Evolutionary conservation across 176 grass and related monocot species (phyloP).

Genomic region (Tillandsia fasciculata): DNA sequence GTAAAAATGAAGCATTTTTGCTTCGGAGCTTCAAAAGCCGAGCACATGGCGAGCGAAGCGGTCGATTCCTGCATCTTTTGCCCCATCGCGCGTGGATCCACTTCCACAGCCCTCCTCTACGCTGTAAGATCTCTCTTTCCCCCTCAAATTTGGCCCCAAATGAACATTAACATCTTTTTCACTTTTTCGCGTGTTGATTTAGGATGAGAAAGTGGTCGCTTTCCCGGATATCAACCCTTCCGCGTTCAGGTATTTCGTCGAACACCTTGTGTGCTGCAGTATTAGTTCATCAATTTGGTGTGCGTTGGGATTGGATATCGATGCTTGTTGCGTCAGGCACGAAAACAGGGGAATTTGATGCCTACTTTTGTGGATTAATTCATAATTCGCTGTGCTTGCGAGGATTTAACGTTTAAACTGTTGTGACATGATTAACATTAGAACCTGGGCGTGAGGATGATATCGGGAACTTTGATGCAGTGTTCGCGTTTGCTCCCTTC

Average conservation of each 20-base stretch:
- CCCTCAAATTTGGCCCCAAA: neutral
- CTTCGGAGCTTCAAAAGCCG: too few relatives aligned
- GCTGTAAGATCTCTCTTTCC: slow-evolving; percentile 35
- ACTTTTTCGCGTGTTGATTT: neutral
- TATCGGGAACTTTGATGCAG: too few relatives aligned
- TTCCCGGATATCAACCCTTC: slow-evolving; percentile 83
- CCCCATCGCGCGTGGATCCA: slow-evolving; percentile 46
- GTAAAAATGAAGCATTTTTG: too few relatives aligned
- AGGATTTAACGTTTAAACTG: too few relatives aligned
- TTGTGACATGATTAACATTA: too few relatives aligned
- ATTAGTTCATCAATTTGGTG: neutral
- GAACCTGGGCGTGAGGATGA: too few relatives aligned
- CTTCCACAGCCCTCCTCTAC: slow-evolving; percentile 53
- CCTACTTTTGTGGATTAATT: too few relatives aligned
- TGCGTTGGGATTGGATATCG: too few relatives aligned
- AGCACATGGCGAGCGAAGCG: neutral
- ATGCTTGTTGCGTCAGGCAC: too few relatives aligned
- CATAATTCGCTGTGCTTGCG: too few relatives aligned
- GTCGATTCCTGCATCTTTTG: slow-evolving; percentile 64
- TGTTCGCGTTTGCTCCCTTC: too few relatives aligned
- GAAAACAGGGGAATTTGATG: too few relatives aligned
- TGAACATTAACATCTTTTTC: neutral
- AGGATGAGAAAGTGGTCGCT: slow-evolving; percentile 89
- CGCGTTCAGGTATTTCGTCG: slow-evolving; percentile 66
- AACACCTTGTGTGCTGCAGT: slow-evolving; percentile 1